Conservation (phyloP, 495 filamentous ascomycete genomes). For the Aspergillus homomorphus region DNA sequence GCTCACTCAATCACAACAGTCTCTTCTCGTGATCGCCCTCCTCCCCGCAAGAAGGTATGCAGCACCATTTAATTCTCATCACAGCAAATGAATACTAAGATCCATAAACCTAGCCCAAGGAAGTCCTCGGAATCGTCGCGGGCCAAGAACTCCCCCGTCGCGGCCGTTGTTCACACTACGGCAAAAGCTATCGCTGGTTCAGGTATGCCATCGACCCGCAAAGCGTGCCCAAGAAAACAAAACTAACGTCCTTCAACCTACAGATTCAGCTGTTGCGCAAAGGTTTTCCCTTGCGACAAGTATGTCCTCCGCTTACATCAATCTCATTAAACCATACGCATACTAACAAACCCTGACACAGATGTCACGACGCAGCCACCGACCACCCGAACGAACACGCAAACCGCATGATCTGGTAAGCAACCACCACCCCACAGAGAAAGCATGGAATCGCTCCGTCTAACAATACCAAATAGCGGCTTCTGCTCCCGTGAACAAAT, state of each 20-base stretch:
- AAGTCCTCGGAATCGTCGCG: slow-evolving; percentile 73
- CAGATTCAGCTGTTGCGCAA: slow-evolving; percentile 60
- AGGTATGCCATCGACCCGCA: slow-evolving; percentile 49
- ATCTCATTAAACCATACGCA: background rate
- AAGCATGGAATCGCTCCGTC: too few species aligned
- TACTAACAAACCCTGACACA: slow-evolving; percentile 24
- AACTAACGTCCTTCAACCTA: slow-evolving; percentile 7
- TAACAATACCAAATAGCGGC: slow-evolving; percentile 47
- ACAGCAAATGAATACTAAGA: slow-evolving; percentile 1
- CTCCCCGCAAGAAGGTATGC: slow-evolving; percentile 51
- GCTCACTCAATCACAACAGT: slow-evolving; percentile 18
- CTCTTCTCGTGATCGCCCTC: slow-evolving; percentile 38
- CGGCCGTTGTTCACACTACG: slow-evolving; percentile 77
- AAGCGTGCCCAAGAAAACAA: background rate
- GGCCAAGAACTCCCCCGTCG: slow-evolving; percentile 74
- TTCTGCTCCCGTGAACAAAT: slow-evolving; percentile 82
- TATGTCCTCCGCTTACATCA: slow-evolving; percentile 20
- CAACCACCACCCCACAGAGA: too few species aligned
- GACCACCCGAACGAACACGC: slow-evolving; percentile 81
- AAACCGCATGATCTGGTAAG: slow-evolving; percentile 80
- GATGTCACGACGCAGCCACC: slow-evolving; percentile 72
- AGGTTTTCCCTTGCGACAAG: slow-evolving; percentile 77
- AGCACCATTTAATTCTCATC: background rate
- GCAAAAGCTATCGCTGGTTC: slow-evolving; percentile 83
- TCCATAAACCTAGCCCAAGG: slow-evolving; percentile 38